Conservation (phyloP, 2,329 filamentous ascomycete species). For the Fusarium nygamai region DNA sequence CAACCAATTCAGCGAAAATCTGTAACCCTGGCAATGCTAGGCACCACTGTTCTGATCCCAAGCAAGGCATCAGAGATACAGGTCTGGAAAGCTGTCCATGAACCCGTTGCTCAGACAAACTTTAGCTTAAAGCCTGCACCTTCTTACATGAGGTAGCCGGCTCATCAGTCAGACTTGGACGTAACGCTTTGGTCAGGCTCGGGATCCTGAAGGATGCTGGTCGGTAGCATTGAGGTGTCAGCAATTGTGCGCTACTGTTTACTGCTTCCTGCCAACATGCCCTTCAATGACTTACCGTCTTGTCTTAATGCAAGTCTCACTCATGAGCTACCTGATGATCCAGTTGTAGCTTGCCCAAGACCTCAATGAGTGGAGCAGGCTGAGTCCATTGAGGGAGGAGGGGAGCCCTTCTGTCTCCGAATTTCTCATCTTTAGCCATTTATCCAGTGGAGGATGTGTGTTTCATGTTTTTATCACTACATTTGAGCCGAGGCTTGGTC, state of each 20-base stretch:
- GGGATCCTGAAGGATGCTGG: not conserved
- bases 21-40: too few relatives aligned
- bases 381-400: too few relatives aligned
- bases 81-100: not conserved
- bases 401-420: not conserved
- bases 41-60: too few relatives aligned
- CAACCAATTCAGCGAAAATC: not conserved
- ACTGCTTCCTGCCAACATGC: not conserved
- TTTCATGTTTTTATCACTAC: fast-evolving
- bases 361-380: fast-evolving
- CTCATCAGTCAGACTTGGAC: not conserved
- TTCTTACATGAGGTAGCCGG: not conserved
- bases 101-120: fast-evolving
- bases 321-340: not conserved
- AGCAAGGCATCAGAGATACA: not conserved
- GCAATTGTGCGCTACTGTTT: not conserved
- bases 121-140: not conserved
- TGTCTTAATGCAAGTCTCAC: fast-evolving
- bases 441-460: fast-evolving
- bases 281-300: fast-evolving
- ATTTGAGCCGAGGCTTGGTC: not conserved
- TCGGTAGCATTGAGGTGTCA: not conserved
- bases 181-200: not conserved
- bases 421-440: not conserved
- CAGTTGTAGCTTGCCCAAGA: not conserved